These are phyloP conservation scores for Erythrophleum fordii DNA, from an alignment of 306 rosid genomes.

Conservation along the genomic window DNA sequence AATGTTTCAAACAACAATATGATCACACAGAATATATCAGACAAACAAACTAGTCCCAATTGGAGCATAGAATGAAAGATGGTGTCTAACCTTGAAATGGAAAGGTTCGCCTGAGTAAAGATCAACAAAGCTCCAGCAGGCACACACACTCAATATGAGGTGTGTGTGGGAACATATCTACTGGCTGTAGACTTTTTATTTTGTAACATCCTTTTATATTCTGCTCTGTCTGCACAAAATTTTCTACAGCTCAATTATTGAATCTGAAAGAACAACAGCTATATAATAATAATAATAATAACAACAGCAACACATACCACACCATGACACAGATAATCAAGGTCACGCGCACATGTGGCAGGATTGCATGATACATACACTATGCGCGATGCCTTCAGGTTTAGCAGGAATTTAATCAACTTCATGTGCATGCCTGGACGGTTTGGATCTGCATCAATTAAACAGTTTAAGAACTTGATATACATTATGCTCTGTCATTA, in stretches of 20 bases:
- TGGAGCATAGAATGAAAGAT: constrained; percentile 30
- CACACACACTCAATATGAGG: constrained; percentile 96
- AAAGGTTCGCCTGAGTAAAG: constrained; percentile 21
- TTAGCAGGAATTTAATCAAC: constrained; percentile 82
- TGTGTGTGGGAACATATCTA: constrained; percentile 99
- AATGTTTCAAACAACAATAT: constrained; percentile 36
- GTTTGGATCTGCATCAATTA: constrained; percentile 76
- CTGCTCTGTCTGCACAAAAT: constrained; percentile 66
- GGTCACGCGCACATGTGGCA: constrained; percentile 94
- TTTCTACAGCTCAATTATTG: constrained; percentile 39
- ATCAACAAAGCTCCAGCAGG: constrained; percentile 75
- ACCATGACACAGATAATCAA: constrained; percentile 95
- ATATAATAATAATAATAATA: neutral
- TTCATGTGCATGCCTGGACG: constrained; percentile 99
- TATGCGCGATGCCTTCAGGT: constrained; percentile 76
- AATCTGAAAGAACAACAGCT: constrained; percentile 21
- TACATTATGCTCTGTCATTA: constrained; percentile 1
- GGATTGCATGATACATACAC: constrained; percentile 97
- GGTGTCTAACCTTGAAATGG: constrained; percentile 40
- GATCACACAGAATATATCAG: constrained; percentile 29
- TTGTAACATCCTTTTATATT: constrained; percentile 85
- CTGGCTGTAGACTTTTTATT: constrained; percentile 77
- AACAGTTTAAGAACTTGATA: constrained; percentile 15
- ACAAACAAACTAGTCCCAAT: constrained; percentile 27
- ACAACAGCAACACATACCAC: constrained; percentile 60